Base-by-base conservation (phyloP, 1,284 basidiomycete species). In the Mycena sp. region DNA sequence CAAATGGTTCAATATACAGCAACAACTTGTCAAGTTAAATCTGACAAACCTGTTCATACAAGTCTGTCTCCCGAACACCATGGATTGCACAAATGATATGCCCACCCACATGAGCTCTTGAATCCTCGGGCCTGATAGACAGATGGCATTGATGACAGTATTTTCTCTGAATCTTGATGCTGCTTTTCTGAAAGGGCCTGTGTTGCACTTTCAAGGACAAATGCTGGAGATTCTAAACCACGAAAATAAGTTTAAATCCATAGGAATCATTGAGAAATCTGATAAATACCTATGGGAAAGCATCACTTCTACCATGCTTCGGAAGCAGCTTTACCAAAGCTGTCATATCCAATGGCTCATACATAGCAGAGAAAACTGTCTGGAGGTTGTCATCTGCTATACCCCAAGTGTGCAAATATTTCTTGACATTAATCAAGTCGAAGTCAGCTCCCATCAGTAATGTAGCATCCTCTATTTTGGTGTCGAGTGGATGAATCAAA, bases 121-220 rank as follows among this genome's bases (percentile, higher is more conserved):
- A 23, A 16, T 56, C 54, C 16, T 56, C 44, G 2, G 30, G 54
- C 26, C 46, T 56, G 30, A 56, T 56, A 1, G 32, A 17, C 1
- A 28, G 12, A 35, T 56, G 54, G n/a, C 54, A 56, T 12, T 56
- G 43, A 16, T 45, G 46, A 25, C 54, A 56, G 3, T 10, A 56
- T 56, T 25, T 37, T 56, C 21, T 46, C 37, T 17, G 38, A 43
- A 26, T 44, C 28, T 17, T 54, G 25, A 6, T 54, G 38, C 23
- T 44, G 26, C 19, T 52, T 52, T 40, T 52, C 32, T 19, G 50
- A 12, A 16, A 54, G 40, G 1, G 40, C 9, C 30, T 54, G 40
- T 2, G 56, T 58, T 7, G 46, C 11, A 26, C 19, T 16, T 16
- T 29, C 9, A 3, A 50, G 3, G n/a, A 58, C 29, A 16, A 58